These are phyloP conservation scores for Nicotiana paniculata DNA, from an alignment of 257 asterid species.

Conservation along the genomic window DNA sequence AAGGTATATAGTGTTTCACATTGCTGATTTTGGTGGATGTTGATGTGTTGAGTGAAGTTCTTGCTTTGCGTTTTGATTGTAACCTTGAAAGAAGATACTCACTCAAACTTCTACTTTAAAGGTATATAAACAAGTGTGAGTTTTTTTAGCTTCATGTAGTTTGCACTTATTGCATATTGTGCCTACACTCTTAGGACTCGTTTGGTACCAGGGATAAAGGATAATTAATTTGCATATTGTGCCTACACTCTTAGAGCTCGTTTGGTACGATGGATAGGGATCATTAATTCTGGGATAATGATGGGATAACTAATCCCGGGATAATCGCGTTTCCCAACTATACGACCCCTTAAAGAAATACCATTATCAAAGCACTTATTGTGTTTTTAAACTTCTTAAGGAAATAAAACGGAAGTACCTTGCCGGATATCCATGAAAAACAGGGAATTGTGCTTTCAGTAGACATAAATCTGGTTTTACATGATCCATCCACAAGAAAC, in stretches of 20 bases:
- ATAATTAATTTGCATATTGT: not conserved
- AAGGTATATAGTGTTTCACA: not conserved
- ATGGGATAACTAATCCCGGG: no score
- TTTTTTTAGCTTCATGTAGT: not conserved
- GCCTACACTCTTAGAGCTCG: not conserved
- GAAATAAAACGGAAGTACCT: no score
- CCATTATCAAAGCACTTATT: not conserved
- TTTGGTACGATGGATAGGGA: no score
- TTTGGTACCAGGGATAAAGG: no score
- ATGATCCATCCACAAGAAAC: not conserved
- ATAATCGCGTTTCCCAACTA: no score
- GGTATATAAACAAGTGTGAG: constrained; percentile 6
- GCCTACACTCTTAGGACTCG: no score
- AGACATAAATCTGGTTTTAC: not conserved
- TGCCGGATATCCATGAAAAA: no score
- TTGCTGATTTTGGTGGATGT: constrained; percentile 4
- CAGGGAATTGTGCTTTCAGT: no score
- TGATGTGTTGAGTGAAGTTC: constrained; percentile 8
- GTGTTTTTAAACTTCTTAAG: no score
- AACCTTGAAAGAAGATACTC: constrained; percentile 2
- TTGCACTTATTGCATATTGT: not conserved
- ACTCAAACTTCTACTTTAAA: constrained; percentile 6
- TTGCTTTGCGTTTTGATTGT: constrained; percentile 5
- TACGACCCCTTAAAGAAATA: not conserved
- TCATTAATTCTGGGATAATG: no score